Conservation (phyloP, 148 eudicot genomes). For the Nyssa sinensis region DNA sequence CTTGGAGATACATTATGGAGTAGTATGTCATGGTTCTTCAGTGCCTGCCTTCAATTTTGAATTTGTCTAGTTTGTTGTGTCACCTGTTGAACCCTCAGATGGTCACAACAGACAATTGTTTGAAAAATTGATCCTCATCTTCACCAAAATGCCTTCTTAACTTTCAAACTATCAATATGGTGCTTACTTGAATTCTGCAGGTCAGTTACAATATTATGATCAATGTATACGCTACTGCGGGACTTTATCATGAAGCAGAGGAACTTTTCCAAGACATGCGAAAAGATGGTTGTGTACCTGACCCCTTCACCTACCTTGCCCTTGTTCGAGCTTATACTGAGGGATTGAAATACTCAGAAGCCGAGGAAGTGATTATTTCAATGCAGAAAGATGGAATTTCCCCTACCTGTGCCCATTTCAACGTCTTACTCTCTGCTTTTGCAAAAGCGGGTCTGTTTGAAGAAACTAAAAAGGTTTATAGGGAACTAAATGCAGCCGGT, state of each 20-base stretch:
- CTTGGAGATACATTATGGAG: neutral
- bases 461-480: constrained; percentile 48
- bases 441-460: constrained; percentile 45
- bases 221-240: constrained; percentile 56
- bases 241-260: constrained; percentile 59
- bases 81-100: too few relatives aligned
- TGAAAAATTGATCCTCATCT: neutral
- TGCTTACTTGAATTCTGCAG: constrained; percentile 40
- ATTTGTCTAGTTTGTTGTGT: neutral
- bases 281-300: constrained; percentile 45
- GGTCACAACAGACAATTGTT: neutral
- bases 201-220: constrained; percentile 79
- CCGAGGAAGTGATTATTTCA: constrained; percentile 41
- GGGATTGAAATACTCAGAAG: constrained; percentile 43
- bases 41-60: neutral
- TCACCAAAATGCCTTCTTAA: neutral
- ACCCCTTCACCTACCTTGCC: constrained; percentile 66
- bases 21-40: neutral
- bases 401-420: constrained; percentile 61
- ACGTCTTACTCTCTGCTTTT: constrained; percentile 45
- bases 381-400: constrained; percentile 63
- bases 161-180: neutral
- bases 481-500: constrained; percentile 31
- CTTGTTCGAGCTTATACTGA: constrained; percentile 57
- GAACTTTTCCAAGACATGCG: constrained; percentile 58